Evolutionary conservation across 108 stramenopile genomes (phyloP).

Genomic region (Poteriospumella lacustris): DNA sequence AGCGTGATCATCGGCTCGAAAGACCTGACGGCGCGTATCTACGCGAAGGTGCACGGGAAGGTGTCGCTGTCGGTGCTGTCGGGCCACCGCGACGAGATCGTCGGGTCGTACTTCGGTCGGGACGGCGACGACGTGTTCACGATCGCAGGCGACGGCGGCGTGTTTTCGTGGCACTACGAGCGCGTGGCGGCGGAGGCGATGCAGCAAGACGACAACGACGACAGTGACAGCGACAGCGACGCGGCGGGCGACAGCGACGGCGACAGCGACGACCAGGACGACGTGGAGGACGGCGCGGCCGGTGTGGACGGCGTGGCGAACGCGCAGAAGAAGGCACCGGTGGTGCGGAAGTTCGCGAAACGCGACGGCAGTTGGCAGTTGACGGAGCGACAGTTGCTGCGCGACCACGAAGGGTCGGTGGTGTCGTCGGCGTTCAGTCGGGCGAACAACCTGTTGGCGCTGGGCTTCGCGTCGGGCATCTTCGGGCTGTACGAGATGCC

Average conservation of each 20-base stretch:
- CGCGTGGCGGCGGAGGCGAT: neutral
- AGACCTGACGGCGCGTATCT: conserved; percentile 47
- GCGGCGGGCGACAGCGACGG: conserved; percentile 38
- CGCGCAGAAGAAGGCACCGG: conserved; percentile 55
- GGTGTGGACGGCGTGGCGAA: conserved; percentile 18
- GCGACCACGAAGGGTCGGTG: conserved; percentile 64
- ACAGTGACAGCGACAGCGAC: conserved; percentile 41
- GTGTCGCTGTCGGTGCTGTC: neutral
- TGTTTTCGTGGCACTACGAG: conserved; percentile 75
- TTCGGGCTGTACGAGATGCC: conserved; percentile 95
- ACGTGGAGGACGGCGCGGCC: conserved; percentile 11
- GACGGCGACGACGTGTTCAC: conserved; percentile 55
- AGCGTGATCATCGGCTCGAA: conserved; percentile 71
- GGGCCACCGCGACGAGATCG: conserved; percentile 41
- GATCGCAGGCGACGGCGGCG: conserved; percentile 77
- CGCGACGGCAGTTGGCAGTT: conserved; percentile 30
- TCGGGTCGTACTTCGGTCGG: conserved; percentile 19
- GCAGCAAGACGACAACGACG: conserved; percentile 33
- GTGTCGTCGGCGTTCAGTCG: conserved; percentile 60
- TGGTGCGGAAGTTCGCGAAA: conserved; percentile 26
- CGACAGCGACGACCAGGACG: conserved; percentile 54
- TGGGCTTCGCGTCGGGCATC: conserved; percentile 81
- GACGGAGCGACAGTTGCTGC: conserved; percentile 67
- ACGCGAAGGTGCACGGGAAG: neutral
- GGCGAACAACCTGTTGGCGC: conserved; percentile 64